phyloP scores from a whole-genome alignment of 495 filamentous ascomycete species.

The Hyaloscypha bicolor region DNA sequence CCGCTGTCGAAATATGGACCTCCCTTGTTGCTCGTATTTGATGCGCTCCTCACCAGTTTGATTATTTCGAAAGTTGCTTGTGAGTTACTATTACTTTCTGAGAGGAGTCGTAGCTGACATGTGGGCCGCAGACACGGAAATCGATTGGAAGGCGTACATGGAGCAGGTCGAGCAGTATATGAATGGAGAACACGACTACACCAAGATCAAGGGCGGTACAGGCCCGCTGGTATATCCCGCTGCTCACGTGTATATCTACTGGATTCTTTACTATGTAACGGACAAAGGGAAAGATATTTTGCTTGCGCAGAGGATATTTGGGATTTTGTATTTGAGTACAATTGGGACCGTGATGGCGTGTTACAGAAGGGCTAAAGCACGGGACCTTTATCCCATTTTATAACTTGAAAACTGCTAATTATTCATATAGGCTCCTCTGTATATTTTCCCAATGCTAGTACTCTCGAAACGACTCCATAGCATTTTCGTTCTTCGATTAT shows the following conservation, averaged over 20 bases:
- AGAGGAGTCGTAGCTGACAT: not conserved
- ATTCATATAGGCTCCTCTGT: conserved; percentile 70
- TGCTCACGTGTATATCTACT: conserved; percentile 90
- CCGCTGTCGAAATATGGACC: conserved; percentile 31
- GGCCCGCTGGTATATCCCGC: conserved; percentile 95
- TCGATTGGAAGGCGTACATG: conserved; percentile 98
- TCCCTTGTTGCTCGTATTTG: conserved; percentile 69
- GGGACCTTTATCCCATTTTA: not conserved
- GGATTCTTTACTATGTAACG: conserved; percentile 75
- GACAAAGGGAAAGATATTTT: conserved; percentile 74
- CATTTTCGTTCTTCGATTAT: conserved; percentile 87
- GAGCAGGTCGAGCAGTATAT: conserved; percentile 81
- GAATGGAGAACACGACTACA: conserved; percentile 86
- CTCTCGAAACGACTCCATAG: conserved; percentile 93
- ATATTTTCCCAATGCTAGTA: conserved; percentile 83
- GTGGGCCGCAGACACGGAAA: conserved; percentile 79
- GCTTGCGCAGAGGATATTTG: conserved; percentile 80
- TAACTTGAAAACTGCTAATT: conserved; percentile 10
- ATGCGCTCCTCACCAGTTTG: conserved; percentile 70
- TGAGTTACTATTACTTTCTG: conserved; percentile 45
- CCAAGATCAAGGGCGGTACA: conserved; percentile 80
- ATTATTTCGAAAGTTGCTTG: conserved; percentile 88
- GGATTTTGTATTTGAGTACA: conserved; percentile 71
- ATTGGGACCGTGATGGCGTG: conserved; percentile 78
- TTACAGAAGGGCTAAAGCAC: conserved; percentile 73